Evolutionary conservation across 2,329 filamentous ascomycete genomes (phyloP), one percentile per base, ranked within the genome.

Genomic region (Alternaria consortialis): DNA sequence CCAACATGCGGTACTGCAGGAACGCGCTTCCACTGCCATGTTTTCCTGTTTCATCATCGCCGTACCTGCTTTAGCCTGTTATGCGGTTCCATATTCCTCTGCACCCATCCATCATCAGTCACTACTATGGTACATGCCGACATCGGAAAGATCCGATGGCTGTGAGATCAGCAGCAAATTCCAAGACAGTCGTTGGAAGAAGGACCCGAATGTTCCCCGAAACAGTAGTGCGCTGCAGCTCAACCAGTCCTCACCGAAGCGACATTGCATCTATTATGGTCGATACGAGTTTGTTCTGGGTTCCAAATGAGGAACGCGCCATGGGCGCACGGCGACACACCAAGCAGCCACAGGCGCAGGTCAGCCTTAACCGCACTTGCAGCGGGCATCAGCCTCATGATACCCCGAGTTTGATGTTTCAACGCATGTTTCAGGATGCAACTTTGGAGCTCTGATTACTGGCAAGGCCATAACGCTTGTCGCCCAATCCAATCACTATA

Each of bases 41-140:
- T 52, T 37, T 53, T 43, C 51, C 46, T 34, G 50, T 37, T 40
- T 51, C 53, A 34, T 46, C 39, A 40, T 56, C 25, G 39, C n/a
- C 42, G 57, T 63, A 63, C 61, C 57, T 63, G 61, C 61, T 47
- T 61, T 57, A 61, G 57, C 50, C 39, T 44, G 27, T 17, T n/a
- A 17, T 29, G 36, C 43, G 46, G 12, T 23, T 34, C 51, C 25
- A 27, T 23, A 23, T 17, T 39, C 44, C 44, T 25, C 9, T 25
- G 32, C 9, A 25, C 29, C 44, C 44, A 51, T 34, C 8, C 7
- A 23, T n/a, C 37, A 2, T 37, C 17, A 27, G 2, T 37, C 17
- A 27, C 23, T 32, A 42, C 29, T 11, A 36, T 36, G 34, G 12
- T 13, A 36, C 2, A 15, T n/a, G 13, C 36, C n/a, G 51, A 52